phyloP scores from a whole-genome alignment of 495 filamentous ascomycete species.

The Cladorrhinum samala region DNA sequence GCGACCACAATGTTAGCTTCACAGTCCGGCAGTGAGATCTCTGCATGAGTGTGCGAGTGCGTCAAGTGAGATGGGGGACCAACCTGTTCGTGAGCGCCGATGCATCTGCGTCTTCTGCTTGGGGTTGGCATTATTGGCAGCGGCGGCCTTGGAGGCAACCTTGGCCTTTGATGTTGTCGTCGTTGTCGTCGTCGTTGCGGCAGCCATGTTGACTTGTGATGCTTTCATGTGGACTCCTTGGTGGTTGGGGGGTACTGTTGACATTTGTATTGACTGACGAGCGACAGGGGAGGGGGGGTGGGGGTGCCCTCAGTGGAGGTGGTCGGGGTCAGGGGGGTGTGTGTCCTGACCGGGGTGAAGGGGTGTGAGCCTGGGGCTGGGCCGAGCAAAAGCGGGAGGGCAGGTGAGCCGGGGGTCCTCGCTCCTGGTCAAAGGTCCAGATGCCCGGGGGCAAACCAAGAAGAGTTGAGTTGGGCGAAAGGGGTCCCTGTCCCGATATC shows the following conservation, averaged over 20 bases:
- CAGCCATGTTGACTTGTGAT: slow-evolving; percentile 52
- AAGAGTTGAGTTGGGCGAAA: slow-evolving; percentile 10
- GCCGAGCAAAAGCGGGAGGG: slow-evolving; percentile 44
- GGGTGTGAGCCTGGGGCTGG: slow-evolving; percentile 32
- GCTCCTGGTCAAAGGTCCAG: slow-evolving; percentile 35
- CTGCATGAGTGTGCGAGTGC: no score
- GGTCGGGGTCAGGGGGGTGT: slow-evolving; percentile 23
- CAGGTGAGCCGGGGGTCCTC: slow-evolving; percentile 27
- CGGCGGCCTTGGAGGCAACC: slow-evolving; percentile 44
- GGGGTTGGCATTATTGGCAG: slow-evolving; percentile 45
- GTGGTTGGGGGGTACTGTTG: slow-evolving; percentile 52
- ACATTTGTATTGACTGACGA: slow-evolving; percentile 52
- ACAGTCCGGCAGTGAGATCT: neutral
- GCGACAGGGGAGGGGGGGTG: slow-evolving; percentile 31
- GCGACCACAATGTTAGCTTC: slow-evolving; percentile 25
- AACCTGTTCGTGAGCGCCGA: slow-evolving; percentile 88
- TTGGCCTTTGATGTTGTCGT: slow-evolving; percentile 50
- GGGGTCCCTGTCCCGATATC: no score
- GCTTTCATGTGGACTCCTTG: slow-evolving; percentile 45
- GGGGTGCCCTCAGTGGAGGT: slow-evolving; percentile 20
- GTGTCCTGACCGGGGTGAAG: slow-evolving; percentile 9
- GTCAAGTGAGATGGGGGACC: slow-evolving; percentile 26
- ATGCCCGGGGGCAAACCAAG: slow-evolving; percentile 20
- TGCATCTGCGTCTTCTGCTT: slow-evolving; percentile 76
- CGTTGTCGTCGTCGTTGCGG: slow-evolving; percentile 30